Evolutionary conservation across 176 grass and related monocot species (phyloP).

Genomic region (Olyra latifolia): DNA sequence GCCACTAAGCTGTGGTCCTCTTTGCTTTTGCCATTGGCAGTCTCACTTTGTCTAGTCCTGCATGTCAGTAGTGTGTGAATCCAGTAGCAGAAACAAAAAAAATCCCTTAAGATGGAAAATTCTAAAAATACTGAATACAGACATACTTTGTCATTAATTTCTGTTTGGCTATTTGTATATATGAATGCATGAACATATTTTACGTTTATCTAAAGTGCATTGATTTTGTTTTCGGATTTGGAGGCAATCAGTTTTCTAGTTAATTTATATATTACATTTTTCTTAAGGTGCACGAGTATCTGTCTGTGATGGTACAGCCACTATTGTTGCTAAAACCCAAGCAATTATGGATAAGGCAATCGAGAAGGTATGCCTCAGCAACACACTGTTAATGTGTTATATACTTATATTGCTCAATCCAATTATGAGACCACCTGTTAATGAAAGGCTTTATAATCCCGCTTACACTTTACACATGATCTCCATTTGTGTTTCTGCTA

Average conservation of each 20-base stretch:
- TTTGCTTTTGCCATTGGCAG: not conserved
- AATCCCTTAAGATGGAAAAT: not conserved
- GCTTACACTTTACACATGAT: not conserved
- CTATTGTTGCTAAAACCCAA: slow-evolving; percentile 98
- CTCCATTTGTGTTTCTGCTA: not conserved
- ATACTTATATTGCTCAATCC: not conserved
- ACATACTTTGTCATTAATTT: slow-evolving; percentile 18
- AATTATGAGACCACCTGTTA: slow-evolving; percentile 12
- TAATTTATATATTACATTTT: slow-evolving; percentile 29
- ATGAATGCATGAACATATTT: not conserved
- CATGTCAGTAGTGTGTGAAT: slow-evolving; percentile 11
- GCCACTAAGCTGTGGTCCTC: not conserved
- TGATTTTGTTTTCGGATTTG: not conserved
- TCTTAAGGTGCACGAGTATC: slow-evolving; percentile 83
- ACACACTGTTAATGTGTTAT: not conserved
- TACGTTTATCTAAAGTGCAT: not conserved
- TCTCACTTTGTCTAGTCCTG: slow-evolving; percentile 8
- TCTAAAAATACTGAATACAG: not conserved
- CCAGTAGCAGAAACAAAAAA: not conserved
- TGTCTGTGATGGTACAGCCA: slow-evolving; percentile 83
- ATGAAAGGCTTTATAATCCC: not conserved
- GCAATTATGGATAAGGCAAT: slow-evolving; percentile 82
- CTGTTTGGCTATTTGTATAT: slow-evolving; percentile 9
- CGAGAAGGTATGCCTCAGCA: slow-evolving; percentile 67
- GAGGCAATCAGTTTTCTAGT: not conserved